Base-by-base conservation (phyloP, 192 early-diverging fungal species). In the Backusella parvicylindrica region DNA sequence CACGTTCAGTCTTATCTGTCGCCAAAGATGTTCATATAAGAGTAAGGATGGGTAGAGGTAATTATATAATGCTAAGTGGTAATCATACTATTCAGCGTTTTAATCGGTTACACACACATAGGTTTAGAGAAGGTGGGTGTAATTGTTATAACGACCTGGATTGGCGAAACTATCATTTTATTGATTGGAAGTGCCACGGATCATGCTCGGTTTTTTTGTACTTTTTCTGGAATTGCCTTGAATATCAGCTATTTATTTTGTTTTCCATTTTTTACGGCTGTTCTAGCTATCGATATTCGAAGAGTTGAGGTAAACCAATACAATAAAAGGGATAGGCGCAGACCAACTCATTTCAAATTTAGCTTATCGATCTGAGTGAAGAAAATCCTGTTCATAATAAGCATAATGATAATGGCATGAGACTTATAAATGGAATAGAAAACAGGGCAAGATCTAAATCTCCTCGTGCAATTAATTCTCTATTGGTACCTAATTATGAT, bases 241-340 rank as follows among this genome's bases (percentile, higher is more conserved):
- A 82, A 92, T 8, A 89, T 95, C 74, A 92, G 92, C 71, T 93
- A 90, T 76, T 78, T 91, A 36, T 73, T 95, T 50, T 90, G 94
- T 77, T 85, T 95, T 70, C 91, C 94, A 1, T 94, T 95, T 73
- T 95, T 93, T 73, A 84, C 88, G 32, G 89, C 90, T 6, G 90
- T 92, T 56, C 78, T 95, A 35, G 90, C 94, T 0, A 92, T 95
- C 70, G 92, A 95, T 87, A 88, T 95, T 49, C 86, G 88, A 23
- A 85, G 94, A 37, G 75, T 92, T 36, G 92, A 95, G 86, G 87
- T 92, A 79, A 13, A 50, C 28, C 2, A 32, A 1, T 28, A 13
- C 28, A 28, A 13, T 13, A 26, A 60, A 26, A 26, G 23, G 1
- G 23, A 23, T 9, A 28, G 21, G n/a, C 5, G 3, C 6, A 40